phyloP scores from a whole-genome alignment of 2,329 filamentous ascomycete species.

The Fusarium goolgardi region DNA sequence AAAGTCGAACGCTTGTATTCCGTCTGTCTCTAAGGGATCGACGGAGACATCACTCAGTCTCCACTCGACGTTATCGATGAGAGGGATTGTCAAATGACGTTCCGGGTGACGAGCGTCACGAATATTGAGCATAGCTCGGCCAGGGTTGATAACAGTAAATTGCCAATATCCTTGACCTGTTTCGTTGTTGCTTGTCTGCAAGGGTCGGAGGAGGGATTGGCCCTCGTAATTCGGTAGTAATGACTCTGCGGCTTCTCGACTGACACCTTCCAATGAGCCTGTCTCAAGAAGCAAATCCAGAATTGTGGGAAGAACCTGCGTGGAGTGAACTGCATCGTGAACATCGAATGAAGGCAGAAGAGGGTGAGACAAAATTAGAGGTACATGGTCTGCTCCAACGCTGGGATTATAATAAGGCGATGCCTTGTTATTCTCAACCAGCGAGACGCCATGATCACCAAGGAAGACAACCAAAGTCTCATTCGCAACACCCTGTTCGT shows the following conservation, averaged over 20 bases:
- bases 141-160: slow-evolving; percentile 51
- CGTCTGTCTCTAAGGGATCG: slow-evolving; percentile 46
- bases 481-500: slow-evolving; percentile 50
- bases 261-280: slow-evolving; percentile 42
- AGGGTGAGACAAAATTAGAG: slow-evolving; percentile 50
- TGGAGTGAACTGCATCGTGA: slow-evolving; percentile 47
- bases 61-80: slow-evolving; percentile 50
- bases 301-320: slow-evolving; percentile 50
- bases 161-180: slow-evolving; percentile 49
- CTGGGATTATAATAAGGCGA: slow-evolving; percentile 51
- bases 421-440: slow-evolving; percentile 48
- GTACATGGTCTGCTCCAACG: slow-evolving; percentile 48
- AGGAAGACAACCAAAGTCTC: slow-evolving; percentile 51
- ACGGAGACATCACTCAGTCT: slow-evolving; percentile 47
- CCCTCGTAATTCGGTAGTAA: slow-evolving; percentile 49
- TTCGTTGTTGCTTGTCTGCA: slow-evolving; percentile 28
- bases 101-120: slow-evolving; percentile 49
- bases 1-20: slow-evolving; percentile 45
- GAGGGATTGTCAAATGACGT: slow-evolving; percentile 48
- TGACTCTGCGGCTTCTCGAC: slow-evolving; percentile 39
- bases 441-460: slow-evolving; percentile 51
- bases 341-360: slow-evolving; percentile 46
- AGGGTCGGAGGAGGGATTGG: slow-evolving; percentile 47
- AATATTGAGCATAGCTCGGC: slow-evolving; percentile 49
- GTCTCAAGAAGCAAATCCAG: slow-evolving; percentile 50